These are phyloP conservation scores for Colletotrichum cordylinicola DNA, from an alignment of 2,329 filamentous ascomycete genomes.

Conservation along the genomic window DNA sequence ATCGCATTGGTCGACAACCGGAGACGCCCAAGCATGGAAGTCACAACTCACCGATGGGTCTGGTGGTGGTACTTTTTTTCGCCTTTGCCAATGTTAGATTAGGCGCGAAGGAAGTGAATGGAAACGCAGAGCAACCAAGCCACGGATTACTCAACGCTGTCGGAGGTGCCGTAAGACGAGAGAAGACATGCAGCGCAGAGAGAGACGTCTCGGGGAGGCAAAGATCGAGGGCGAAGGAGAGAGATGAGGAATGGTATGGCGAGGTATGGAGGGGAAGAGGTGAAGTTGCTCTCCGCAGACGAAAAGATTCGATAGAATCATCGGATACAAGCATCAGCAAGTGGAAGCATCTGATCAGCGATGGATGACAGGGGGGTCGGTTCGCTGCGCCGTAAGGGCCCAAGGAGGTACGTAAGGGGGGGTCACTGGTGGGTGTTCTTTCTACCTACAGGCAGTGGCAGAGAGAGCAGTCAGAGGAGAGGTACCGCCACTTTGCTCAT, in stretches of 20 bases:
- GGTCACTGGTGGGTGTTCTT: background rate
- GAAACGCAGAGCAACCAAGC: background rate
- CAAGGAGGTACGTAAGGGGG: background rate
- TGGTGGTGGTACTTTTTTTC: background rate
- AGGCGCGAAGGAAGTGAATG: background rate
- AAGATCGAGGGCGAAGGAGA: background rate
- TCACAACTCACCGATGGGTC: conserved; percentile 12
- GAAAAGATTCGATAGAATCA: conserved; percentile 17
- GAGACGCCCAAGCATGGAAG: background rate
- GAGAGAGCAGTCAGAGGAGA: background rate
- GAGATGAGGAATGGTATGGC: background rate
- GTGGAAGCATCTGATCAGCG: conserved; percentile 1
- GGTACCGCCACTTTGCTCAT: background rate
- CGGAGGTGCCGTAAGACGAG: background rate
- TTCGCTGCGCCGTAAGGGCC: background rate
- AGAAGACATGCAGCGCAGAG: background rate
- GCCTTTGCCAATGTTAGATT: background rate
- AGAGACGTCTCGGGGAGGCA: background rate
- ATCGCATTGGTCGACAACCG: background rate
- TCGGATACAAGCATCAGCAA: conserved; percentile 11
- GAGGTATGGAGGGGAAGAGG: background rate
- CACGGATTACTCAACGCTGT: background rate
- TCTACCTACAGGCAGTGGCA: background rate
- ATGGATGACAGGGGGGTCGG: background rate
- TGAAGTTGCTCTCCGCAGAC: background rate